phyloP scores from a whole-genome alignment of 2,329 filamentous ascomycete species.

The Calonectria pseudoreteaudii region DNA sequence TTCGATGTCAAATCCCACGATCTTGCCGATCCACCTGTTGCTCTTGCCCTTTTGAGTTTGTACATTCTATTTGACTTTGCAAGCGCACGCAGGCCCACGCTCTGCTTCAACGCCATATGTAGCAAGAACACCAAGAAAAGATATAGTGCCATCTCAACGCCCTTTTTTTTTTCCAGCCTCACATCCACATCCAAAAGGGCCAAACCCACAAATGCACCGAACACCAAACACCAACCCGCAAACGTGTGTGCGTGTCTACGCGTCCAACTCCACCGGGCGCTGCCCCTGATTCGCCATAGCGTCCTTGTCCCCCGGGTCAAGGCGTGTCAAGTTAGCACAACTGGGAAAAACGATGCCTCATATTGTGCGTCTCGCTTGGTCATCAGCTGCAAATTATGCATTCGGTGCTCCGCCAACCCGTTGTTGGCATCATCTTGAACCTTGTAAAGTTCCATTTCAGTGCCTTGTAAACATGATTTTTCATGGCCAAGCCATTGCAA shows the following conservation, averaged over 20 bases:
- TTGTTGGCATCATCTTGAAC: background rate
- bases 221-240: background rate
- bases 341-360: background rate
- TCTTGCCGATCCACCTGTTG: background rate
- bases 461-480: background rate
- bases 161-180: background rate
- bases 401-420: background rate
- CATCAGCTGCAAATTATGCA: background rate
- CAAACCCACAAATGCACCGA: background rate
- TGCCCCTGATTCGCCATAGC: background rate
- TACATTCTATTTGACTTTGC: background rate
- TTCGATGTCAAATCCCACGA: background rate
- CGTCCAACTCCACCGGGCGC: slow-evolving; percentile 8
- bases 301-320: background rate
- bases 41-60: slow-evolving; percentile 1
- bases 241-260: background rate
- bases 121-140: background rate
- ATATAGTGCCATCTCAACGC: too few relatives aligned
- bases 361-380: background rate
- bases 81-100: background rate
- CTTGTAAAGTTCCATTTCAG: background rate
- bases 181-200: background rate
- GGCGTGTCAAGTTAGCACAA: background rate
- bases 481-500: background rate
- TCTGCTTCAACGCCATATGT: background rate